phyloP scores from a whole-genome alignment of 371 early-diverging fungal genomes.

The Mortierella sp. region DNA sequence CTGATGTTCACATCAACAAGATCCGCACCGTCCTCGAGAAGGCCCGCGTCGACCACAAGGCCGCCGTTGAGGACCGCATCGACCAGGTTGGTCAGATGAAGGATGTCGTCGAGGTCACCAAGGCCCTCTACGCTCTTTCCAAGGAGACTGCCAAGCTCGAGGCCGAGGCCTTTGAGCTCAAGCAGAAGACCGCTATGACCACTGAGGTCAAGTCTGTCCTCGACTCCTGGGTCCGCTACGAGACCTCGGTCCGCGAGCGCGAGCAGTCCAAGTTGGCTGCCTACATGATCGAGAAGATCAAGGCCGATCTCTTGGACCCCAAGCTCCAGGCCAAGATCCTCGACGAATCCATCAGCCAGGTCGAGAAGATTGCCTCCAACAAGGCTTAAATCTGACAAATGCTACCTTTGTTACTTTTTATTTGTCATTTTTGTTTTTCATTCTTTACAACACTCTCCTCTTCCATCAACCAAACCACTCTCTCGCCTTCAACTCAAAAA shows the following conservation, averaged over 20 bases:
- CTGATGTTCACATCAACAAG: constrained; percentile 83
- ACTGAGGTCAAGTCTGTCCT: constrained; percentile 90
- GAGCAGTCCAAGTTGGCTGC: constrained; percentile 93
- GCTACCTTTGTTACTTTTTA: not conserved
- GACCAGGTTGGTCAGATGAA: constrained; percentile 92
- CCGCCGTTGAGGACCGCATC: constrained; percentile 90
- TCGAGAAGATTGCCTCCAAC: constrained; percentile 60
- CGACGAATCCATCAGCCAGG: constrained; percentile 61
- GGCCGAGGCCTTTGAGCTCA: constrained; percentile 93
- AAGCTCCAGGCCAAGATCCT: constrained; percentile 69
- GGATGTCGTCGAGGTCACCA: constrained; percentile 94
- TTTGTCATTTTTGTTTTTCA: constrained; percentile 4
- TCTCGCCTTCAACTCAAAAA: not conserved
- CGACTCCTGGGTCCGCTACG: constrained; percentile 98
- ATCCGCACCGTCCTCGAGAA: constrained; percentile 85
- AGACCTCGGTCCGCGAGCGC: constrained; percentile 92
- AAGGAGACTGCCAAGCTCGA: constrained; percentile 95
- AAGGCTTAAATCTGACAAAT: constrained; percentile 46
- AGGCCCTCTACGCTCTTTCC: constrained; percentile 93
- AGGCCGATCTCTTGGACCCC: constrained; percentile 85
- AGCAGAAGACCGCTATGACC: constrained; percentile 91
- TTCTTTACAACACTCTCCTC: constrained; percentile 3
- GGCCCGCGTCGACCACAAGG: constrained; percentile 95
- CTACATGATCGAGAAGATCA: constrained; percentile 89
- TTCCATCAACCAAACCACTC: not conserved